Conservation (phyloP, 148 eudicot genomes). For the Bassia scoparia region DNA sequence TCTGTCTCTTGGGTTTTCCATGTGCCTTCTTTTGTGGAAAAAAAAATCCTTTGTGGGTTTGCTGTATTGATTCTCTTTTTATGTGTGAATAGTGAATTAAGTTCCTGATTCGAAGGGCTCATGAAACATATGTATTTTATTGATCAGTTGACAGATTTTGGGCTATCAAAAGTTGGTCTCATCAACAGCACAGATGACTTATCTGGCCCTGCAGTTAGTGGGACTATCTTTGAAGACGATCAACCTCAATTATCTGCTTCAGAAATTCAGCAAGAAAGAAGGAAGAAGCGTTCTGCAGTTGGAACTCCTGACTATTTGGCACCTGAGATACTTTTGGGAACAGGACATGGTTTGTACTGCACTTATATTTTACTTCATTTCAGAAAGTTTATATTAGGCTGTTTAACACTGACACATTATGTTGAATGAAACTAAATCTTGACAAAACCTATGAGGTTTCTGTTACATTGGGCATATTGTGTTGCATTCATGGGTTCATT, state of each 20-base stretch:
- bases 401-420: not conserved
- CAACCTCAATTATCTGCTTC: constrained; percentile 57
- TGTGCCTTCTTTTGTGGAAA: too few relatives aligned
- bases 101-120: not conserved
- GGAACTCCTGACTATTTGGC: constrained; percentile 99
- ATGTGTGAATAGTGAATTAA: not conserved
- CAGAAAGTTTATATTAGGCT: not conserved
- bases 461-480: not conserved
- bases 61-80: not conserved
- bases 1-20: too few relatives aligned
- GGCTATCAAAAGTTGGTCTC: constrained; percentile 99
- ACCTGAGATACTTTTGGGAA: constrained; percentile 97
- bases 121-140: constrained; percentile 16
- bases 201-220: constrained; percentile 87
- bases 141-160: constrained; percentile 92
- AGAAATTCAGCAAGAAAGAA: constrained; percentile 65
- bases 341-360: constrained; percentile 83
- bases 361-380: constrained; percentile 13
- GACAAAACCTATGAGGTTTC: not conserved
- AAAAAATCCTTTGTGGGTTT: too few relatives aligned
- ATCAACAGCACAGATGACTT: constrained; percentile 99
- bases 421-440: not conserved
- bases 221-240: constrained; percentile 61
- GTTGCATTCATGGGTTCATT: not conserved
- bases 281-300: constrained; percentile 91